phyloP scores from a whole-genome alignment of 148 eudicot species.

The Vaccinium vitisidaea region DNA sequence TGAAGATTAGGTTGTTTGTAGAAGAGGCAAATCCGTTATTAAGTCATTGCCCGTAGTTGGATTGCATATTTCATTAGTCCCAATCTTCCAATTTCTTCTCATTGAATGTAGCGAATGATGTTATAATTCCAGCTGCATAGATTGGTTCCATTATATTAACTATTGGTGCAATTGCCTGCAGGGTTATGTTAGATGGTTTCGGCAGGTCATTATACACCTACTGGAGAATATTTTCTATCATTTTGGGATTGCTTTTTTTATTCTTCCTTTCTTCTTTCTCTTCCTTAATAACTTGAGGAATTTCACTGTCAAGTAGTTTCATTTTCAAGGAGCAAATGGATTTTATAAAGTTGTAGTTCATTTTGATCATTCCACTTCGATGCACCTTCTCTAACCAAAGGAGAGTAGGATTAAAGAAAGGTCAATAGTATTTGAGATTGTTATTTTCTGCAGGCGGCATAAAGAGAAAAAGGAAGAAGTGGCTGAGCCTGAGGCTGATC shows the following conservation, averaged over 20 bases:
- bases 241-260: constrained; percentile 10
- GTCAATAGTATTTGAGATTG: constrained; percentile 13
- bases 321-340: neutral
- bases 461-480: constrained; percentile 73
- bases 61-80: constrained; percentile 22
- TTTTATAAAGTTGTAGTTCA: neutral
- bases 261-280: constrained; percentile 3
- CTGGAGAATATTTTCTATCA: constrained; percentile 41
- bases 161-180: constrained; percentile 58
- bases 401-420: neutral
- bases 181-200: constrained; percentile 37
- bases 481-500: constrained; percentile 71
- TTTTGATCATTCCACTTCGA: neutral
- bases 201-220: constrained; percentile 37
- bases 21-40: constrained; percentile 32
- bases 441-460: constrained; percentile 49
- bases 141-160: constrained; percentile 32
- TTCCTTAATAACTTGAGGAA: neutral
- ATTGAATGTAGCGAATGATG: constrained; percentile 13
- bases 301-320: neutral
- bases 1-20: constrained; percentile 35
- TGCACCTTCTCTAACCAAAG: neutral
- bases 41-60: constrained; percentile 32
- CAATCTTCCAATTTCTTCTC: constrained; percentile 28
- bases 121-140: constrained; percentile 17